These are phyloP conservation scores for Bothriochloa decipiens DNA, from an alignment of 176 grass and related monocot species.

Conservation along the genomic window DNA sequence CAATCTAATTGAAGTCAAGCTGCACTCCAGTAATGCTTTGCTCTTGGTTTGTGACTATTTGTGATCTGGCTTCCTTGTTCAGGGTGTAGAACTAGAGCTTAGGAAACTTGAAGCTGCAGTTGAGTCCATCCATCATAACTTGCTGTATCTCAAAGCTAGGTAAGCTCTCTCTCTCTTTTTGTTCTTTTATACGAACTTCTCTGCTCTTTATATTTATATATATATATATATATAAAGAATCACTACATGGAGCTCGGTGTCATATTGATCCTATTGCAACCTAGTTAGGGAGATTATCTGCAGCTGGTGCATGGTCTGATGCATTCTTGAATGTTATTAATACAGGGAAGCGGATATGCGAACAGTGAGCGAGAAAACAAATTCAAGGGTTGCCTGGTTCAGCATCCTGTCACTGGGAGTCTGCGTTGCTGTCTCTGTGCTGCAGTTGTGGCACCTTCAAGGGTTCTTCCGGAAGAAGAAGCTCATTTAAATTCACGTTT, in stretches of 20 bases:
- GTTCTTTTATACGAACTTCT: too few species aligned
- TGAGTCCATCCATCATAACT: constrained; percentile 80
- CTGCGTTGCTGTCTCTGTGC: constrained; percentile 67
- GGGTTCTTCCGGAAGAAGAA: constrained; percentile 97
- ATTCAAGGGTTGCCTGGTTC: constrained; percentile 86
- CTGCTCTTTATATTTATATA: too few species aligned
- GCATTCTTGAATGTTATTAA: constrained; percentile 26
- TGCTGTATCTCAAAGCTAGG: constrained; percentile 89
- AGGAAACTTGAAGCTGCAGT: constrained; percentile 84
- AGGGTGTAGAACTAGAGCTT: constrained; percentile 86
- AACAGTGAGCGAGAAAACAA: constrained; percentile 85
- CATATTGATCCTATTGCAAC: not conserved
- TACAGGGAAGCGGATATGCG: constrained; percentile 92
- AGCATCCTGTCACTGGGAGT: constrained; percentile 84
- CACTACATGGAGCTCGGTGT: not conserved
- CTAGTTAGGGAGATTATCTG: not conserved
- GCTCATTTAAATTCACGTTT: constrained; percentile 67
- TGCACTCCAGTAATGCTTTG: not conserved
- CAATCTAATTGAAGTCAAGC: not conserved
- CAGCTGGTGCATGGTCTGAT: constrained; percentile 11
- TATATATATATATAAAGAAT: not conserved
- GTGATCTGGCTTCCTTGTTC: not conserved
- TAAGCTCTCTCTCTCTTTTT: not conserved
- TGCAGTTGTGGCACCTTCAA: constrained; percentile 91
- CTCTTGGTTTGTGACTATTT: constrained; percentile 16